These are phyloP conservation scores for Saccharomycopsis hybrid DNA, from an alignment of 1,139 yeast genomes.

Conservation along the genomic window DNA sequence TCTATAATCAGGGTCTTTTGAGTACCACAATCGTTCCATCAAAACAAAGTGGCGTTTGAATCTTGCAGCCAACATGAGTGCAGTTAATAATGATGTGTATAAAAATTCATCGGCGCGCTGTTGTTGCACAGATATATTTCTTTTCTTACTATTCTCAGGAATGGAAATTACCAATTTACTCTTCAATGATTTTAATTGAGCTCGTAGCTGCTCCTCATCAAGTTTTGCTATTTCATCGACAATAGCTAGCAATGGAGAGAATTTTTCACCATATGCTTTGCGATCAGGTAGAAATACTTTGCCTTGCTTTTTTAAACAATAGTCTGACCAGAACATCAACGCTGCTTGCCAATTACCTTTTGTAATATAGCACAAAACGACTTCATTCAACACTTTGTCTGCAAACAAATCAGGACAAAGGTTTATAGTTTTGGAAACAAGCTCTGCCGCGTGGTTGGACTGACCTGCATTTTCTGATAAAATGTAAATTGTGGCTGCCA, in stretches of 20 bases:
- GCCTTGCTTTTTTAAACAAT: neutral
- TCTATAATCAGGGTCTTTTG: conserved; percentile 7
- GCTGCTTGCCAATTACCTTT: neutral
- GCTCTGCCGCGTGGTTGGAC: neutral
- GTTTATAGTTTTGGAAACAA: neutral
- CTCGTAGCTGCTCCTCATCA: too few relatives aligned
- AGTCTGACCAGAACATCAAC: neutral
- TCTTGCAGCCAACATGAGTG: neutral
- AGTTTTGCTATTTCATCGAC: too few relatives aligned
- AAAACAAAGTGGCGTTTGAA: neutral
- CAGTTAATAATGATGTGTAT: neutral
- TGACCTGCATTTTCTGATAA: neutral
- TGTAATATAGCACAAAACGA: too few relatives aligned
- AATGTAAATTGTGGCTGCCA: neutral
- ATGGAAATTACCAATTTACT: too few relatives aligned
- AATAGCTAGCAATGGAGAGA: too few relatives aligned
- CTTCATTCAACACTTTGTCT: too few relatives aligned
- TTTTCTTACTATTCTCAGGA: too few relatives aligned
- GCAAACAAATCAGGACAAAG: neutral
- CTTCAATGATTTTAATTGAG: too few relatives aligned
- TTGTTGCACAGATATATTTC: too few relatives aligned
- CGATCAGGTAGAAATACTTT: too few relatives aligned
- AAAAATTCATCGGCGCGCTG: neutral
- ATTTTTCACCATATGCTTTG: too few relatives aligned
- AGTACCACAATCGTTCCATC: conserved; percentile 1